phyloP scores from a whole-genome alignment of 140 eudicot species.

The Stevia rebaudiana region DNA sequence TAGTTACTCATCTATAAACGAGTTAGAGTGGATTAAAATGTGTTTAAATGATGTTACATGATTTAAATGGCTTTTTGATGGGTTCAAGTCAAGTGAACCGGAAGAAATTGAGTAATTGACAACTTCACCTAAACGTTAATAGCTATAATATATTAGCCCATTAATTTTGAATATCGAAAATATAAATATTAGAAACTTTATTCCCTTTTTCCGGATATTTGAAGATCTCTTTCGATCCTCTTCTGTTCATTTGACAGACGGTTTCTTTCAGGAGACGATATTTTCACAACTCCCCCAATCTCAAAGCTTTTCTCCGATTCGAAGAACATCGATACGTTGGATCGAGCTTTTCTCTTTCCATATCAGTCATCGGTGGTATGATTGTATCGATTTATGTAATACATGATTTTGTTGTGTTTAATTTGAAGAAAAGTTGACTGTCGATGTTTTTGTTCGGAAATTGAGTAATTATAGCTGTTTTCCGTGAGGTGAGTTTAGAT shows the following conservation, averaged over 20 bases:
- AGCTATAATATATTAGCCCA: too few species aligned
- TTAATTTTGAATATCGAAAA: not conserved
- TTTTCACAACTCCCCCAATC: conserved; percentile 14
- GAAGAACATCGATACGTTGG: conserved; percentile 14
- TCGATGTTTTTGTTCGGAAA: conserved; percentile 15
- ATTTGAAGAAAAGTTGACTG: not conserved
- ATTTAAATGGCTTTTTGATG: too few species aligned
- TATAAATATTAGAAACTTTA: not conserved
- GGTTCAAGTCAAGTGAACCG: too few species aligned
- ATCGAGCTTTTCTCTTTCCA: conserved; percentile 9
- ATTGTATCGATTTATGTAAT: not conserved
- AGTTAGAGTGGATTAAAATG: too few species aligned
- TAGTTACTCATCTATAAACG: too few species aligned
- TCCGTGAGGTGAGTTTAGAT: not conserved
- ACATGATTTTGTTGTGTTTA: conserved; percentile 7
- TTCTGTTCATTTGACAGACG: conserved; percentile 21
- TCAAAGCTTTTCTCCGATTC: conserved; percentile 13
- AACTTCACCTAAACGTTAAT: too few species aligned
- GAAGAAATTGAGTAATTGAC: too few species aligned
- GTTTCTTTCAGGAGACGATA: conserved; percentile 28
- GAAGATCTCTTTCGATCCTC: conserved; percentile 9
- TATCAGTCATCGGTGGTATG: conserved; percentile 11
- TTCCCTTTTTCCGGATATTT: conserved; percentile 14
- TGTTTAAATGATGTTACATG: too few species aligned
- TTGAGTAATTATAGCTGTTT: not conserved